Conservation (phyloP, 2,329 filamentous ascomycete species). For the Claviceps spartinae region DNA sequence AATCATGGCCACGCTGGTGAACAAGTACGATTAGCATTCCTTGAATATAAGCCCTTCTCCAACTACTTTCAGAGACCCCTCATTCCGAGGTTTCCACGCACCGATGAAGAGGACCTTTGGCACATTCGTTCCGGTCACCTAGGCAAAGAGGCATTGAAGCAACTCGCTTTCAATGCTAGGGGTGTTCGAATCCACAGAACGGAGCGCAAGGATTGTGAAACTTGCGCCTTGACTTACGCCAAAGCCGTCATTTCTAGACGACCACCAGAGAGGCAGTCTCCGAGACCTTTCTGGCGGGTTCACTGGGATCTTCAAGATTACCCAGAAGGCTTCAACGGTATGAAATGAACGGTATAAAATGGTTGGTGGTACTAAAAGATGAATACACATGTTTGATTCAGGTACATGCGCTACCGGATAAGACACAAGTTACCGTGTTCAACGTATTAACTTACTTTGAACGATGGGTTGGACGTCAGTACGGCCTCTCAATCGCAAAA, state of each 20-base stretch:
- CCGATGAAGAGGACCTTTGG: too few species aligned
- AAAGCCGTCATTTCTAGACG: neutral
- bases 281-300: neutral
- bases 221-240: neutral
- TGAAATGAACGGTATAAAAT: neutral
- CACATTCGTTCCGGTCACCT: too few species aligned
- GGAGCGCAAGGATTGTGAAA: neutral
- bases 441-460: neutral
- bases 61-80: too few species aligned
- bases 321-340: neutral
- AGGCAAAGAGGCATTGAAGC: too few species aligned
- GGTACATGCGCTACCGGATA: neutral
- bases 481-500: neutral
- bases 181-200: too few species aligned
- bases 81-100: too few species aligned
- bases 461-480: neutral
- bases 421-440: neutral
- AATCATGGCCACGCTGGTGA: too few species aligned
- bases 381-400: neutral
- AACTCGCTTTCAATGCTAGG: too few species aligned
- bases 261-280: neutral
- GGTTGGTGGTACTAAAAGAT: neutral
- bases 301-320: neutral
- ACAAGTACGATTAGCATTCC: too few species aligned
- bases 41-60: too few species aligned